Conservation (phyloP, 139 green algal genomes). For the Auxenochlorella protothecoides region DNA sequence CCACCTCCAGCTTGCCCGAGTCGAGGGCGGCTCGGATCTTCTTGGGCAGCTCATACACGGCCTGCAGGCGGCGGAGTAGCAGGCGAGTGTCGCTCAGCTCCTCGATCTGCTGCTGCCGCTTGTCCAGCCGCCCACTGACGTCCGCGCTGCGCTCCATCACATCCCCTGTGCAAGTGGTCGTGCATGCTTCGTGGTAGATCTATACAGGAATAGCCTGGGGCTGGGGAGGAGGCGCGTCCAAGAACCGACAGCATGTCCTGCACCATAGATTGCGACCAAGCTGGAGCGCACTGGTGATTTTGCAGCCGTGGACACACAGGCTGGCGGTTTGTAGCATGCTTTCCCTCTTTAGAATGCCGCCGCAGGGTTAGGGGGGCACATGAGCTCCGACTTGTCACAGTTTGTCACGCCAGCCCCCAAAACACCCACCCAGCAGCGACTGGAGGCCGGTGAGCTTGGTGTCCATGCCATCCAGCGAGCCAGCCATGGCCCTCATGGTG, state of each 20-base stretch:
- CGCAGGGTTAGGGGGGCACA: too few species aligned
- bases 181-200: too few species aligned
- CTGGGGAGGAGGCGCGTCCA: background rate
- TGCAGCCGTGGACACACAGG: background rate
- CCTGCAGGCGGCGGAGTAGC: slow-evolving; percentile 49
- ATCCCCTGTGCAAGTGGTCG: slow-evolving; percentile 26
- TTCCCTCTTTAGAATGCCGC: too few species aligned
- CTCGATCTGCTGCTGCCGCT: slow-evolving; percentile 68
- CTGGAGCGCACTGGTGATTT: background rate
- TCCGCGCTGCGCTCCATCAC: slow-evolving; percentile 51
- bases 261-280: background rate
- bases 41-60: slow-evolving; percentile 62
- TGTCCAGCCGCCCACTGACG: slow-evolving; percentile 73
- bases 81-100: slow-evolving; percentile 67
- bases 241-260: background rate
- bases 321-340: too few species aligned
- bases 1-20: slow-evolving; percentile 54
- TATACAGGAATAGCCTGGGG: too few species aligned
- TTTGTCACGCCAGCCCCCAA: too few species aligned
- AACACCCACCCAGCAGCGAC: slow-evolving; percentile 6
- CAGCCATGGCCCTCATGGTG: slow-evolving; percentile 71
- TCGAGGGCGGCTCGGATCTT: slow-evolving; percentile 55
- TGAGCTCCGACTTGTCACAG: too few species aligned
- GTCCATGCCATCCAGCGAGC: slow-evolving; percentile 57
- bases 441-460: slow-evolving; percentile 14